Base-by-base conservation (phyloP, 257 asterid species). In the Solanum stenotomum region DNA sequence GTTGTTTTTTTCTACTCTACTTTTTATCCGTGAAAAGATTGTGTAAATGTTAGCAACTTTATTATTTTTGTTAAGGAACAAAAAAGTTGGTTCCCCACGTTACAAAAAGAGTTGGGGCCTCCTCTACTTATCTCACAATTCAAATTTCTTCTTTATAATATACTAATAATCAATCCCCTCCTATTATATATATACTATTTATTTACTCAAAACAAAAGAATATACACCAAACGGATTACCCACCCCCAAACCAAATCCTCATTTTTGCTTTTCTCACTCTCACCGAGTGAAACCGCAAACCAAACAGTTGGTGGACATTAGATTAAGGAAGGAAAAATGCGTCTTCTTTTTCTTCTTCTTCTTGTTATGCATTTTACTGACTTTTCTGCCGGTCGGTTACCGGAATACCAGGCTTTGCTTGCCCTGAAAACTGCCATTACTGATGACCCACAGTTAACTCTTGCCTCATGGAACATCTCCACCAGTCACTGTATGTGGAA, bases 401-500 rank as follows among this genome's bases (percentile, higher is more conserved):
- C 98, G 35, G 99, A 95, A 40, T 44, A 89, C 89, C 88, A 85
- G 13, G 96, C 98, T 7, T 46, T 96, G 10, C 95, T 96, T 23
- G 93, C 98, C 25, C 83, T 96, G 9, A 96, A 95, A 89, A 88
- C 95, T 22, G 91, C 96, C 89, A 89, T 96, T 22, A 72, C 95
- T 70, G 96, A 91, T n/a, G 98, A 95, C 93, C 97, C 98, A 25
- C 91, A 89, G 9, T 89, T 94, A 42, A 68, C 98, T 1, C 92
- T 96, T 49, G 76, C 92, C 9, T 91, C 98, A 12, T 96, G 99
- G 99, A 87, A 63, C 31, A 40, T 87, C 88, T 86, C 93, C 90
- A 93, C 95, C 40, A 72, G 85, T 72, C 93, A 91, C 89, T 96
- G 99, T 93, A 83, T 93, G 1, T 96, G 99, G 99, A 81, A 46